A percentile compares a stretch with the other conserved stretches of the same genome.
These are phyloP conservation scores for Plasmodium relictum DNA, from an alignment of 169 alveolate genomes.

Conservation along the genomic window DNA sequence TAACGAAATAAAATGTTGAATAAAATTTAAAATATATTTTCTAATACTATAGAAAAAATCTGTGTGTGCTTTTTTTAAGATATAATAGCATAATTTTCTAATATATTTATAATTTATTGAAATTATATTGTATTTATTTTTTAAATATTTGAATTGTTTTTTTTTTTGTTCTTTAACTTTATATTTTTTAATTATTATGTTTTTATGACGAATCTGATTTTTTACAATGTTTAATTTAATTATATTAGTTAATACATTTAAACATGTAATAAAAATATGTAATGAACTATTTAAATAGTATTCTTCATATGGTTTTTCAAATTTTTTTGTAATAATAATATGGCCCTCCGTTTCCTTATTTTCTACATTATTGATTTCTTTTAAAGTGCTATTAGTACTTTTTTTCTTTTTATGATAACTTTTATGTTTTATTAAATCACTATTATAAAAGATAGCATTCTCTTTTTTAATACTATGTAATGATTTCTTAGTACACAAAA, in stretches of 20 bases:
- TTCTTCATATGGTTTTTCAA: conserved; percentile 53
- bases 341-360: neutral
- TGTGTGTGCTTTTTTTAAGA: conserved; percentile 25
- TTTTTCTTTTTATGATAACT: neutral
- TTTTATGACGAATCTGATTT: neutral
- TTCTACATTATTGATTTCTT: neutral
- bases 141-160: conserved; percentile 12
- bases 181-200: conserved; percentile 22
- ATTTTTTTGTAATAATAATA: conserved; percentile 22
- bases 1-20: conserved; percentile 37
- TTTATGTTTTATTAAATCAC: neutral
- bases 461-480: conserved; percentile 8
- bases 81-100: conserved; percentile 28
- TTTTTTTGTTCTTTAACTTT: conserved; percentile 32
- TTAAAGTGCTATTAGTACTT: neutral
- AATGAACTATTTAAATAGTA: conserved; percentile 51
- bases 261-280: conserved; percentile 35
- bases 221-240: conserved; percentile 32
- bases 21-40: conserved; percentile 40
- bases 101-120: conserved; percentile 20
- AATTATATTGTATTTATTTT: conserved; percentile 5
- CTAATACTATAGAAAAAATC: conserved; percentile 61
- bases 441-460: conserved; percentile 27
- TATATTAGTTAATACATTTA: conserved; percentile 34
- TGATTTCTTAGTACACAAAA: conserved; percentile 33